A percentile compares a stretch with the other conserved stretches of the same genome.
phyloP scores from a whole-genome alignment of 805 yeast genomes.

The fission yeast (Schizosaccharomyces pombe) region ASM294v3 CU329670.1:676001-676500 shows the following conservation, averaged over 20 bases:
- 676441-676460: constrained; percentile 14
- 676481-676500: constrained; percentile 13
- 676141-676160: not conserved
- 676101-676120: too few relatives aligned
- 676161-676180: not conserved
- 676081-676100: not conserved
- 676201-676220: not conserved
- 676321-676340: constrained; percentile 16
- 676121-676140: not conserved
- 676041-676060: not conserved
- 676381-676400: constrained; percentile 15
- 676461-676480: constrained; percentile 14
- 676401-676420: constrained; percentile 13
- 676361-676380: constrained; percentile 16
- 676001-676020: not conserved
- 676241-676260: constrained; percentile 12
- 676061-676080: not conserved
- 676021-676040: not conserved
- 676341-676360: constrained; percentile 18
- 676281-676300: constrained; percentile 11
- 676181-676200: not conserved
- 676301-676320: constrained; percentile 12
- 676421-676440: constrained; percentile 13
- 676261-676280: constrained; percentile 12
- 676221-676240: not conserved